Evolutionary conservation across 352 stramenopile genomes (phyloP), one percentile per base, ranked within the genome.

Genomic region (Phytopythium montanum): DNA sequence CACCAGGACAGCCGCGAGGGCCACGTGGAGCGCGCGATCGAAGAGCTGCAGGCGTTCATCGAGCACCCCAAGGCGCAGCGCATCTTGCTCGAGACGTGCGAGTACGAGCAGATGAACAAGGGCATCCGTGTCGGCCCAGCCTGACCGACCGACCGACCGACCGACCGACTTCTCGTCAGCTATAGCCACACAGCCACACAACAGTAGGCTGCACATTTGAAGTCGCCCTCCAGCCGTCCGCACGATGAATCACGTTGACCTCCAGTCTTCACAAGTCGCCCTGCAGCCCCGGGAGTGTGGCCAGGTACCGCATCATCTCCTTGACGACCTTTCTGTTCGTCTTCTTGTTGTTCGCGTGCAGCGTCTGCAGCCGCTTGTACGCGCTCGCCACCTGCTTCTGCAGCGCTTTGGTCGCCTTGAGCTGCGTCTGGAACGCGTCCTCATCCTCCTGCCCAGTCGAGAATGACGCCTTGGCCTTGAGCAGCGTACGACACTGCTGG

Each of bases 271-370:
- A 60, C 42, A 59, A 21, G 36, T 67, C 57, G 59, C 83, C 64
- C 64, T 89, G 75, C 19, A 92, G 54, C 9, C 65, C 76, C 34
- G 76, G 78, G 19, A 94, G 80, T 18, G 77, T 87, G 28, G 85
- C 79, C 39, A 94, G 61, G 61, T 94, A 94, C 38, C 69, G 73
- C 28, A 94, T 68, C 79, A 94, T 90, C 59, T 93, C 75, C 64
- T 94, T 94, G 61, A 93, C 76, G 44, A 92, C 60, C 55, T 81
- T 88, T 66, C 90, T 90, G 69, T 94, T 83, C 41, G 87, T 57
- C 42, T 80, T 85, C 66, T 94, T 94, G 57, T 89, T 91, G 62
- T 79, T 87, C 5, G 73, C 68, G 56, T 89, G 75, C 54, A 93
- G 68, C 36, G 75, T 61, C 62, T 92, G 79, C 45, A 94, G 65